phyloP scores from a whole-genome alignment of 2,329 filamentous ascomycete species.

The Zymoseptoria crescenta region DNA sequence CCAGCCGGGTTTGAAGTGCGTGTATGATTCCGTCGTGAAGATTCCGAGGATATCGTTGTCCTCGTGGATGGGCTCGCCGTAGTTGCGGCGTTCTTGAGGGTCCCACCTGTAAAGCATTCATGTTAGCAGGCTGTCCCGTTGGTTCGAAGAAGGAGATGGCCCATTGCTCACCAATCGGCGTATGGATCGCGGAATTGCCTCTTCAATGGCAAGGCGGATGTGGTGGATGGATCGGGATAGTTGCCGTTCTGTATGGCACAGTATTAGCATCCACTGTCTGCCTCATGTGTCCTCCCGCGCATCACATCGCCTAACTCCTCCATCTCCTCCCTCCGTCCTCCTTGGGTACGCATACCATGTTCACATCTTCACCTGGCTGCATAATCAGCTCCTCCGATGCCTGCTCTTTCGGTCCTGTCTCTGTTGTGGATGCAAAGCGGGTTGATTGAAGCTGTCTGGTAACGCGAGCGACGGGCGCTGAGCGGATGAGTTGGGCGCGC shows the following conservation, averaged over 20 bases:
- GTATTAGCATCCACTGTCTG: conserved; percentile 5
- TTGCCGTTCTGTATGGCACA: conserved; percentile 61
- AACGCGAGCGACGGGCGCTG: conserved; percentile 16
- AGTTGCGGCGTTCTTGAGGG: conserved; percentile 93
- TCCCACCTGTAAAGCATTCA: conserved; percentile 56
- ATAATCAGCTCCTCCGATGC: conserved; percentile 21
- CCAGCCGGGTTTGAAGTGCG: conserved; percentile 66
- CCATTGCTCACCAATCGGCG: conserved; percentile 56
- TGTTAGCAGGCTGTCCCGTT: neutral
- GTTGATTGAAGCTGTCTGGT: conserved; percentile 2
- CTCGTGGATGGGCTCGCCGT: conserved; percentile 91
- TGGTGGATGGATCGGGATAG: conserved; percentile 64
- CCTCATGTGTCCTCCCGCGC: neutral
- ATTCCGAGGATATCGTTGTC: conserved; percentile 90
- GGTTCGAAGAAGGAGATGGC: too few species aligned
- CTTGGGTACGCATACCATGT: conserved; percentile 22
- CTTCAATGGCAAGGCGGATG: conserved; percentile 54
- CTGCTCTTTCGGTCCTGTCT: conserved; percentile 21
- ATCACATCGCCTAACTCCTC: neutral
- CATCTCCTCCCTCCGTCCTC: neutral
- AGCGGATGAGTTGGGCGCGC: conserved; percentile 23
- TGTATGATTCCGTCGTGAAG: conserved; percentile 85
- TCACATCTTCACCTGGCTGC: conserved; percentile 19
- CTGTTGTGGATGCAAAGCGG: neutral
- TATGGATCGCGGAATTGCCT: conserved; percentile 89